Evolutionary conservation across 1,284 basidiomycete genomes (phyloP).

Genomic region (Marasmius sp.): DNA sequence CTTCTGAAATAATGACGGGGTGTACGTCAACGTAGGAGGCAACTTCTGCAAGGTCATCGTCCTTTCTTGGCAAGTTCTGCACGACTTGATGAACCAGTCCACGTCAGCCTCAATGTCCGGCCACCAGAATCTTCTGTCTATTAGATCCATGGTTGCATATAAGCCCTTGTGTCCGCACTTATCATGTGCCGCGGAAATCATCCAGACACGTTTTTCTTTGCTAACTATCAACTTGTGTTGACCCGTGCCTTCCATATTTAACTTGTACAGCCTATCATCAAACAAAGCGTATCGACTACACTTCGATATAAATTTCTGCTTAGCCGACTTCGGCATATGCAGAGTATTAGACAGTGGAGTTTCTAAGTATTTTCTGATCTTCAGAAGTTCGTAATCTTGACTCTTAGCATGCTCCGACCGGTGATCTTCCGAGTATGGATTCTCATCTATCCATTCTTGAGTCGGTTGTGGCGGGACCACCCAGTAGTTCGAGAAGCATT

Average conservation of each 20-base stretch:
- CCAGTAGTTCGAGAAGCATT: not conserved
- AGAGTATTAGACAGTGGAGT: conserved; percentile 13
- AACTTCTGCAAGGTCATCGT: conserved; percentile 3
- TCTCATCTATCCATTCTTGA: not conserved
- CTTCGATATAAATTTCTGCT: not conserved
- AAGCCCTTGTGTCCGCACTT: conserved; percentile 3
- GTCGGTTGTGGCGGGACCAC: not conserved
- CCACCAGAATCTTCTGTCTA: conserved; percentile 22
- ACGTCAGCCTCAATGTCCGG: too few relatives aligned
- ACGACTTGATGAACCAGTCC: too few relatives aligned
- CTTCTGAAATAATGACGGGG: conserved; percentile 16
- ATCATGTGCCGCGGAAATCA: not conserved
- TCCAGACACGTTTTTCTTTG: not conserved
- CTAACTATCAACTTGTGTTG: not conserved
- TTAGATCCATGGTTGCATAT: conserved; percentile 17
- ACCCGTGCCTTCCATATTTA: conserved; percentile 9
- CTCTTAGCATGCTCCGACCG: conserved; percentile 10
- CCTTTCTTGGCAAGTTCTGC: conserved; percentile 11
- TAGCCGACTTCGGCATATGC: not conserved
- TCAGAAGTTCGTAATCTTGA: too few relatives aligned
- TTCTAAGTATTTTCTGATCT: conserved; percentile 5
- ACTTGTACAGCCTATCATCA: not conserved
- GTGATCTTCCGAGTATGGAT: not conserved
- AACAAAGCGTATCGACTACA: not conserved
- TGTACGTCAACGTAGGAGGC: conserved; percentile 10